Evolutionary conservation across 371 early-diverging fungal species (phyloP).

Genomic region (Sporodiniella umbellata): DNA sequence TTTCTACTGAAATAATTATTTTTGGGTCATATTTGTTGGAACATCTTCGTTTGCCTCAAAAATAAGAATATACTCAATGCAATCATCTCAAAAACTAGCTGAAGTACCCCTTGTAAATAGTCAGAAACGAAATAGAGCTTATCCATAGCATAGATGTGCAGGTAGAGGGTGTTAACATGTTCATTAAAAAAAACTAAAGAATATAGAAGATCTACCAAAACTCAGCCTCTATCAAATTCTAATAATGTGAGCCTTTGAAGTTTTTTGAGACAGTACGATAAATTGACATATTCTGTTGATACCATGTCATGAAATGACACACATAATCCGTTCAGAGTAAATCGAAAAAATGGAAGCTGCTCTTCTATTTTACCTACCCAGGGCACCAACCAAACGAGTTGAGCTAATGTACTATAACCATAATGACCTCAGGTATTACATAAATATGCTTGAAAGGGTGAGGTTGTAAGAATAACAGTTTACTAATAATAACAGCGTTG

Average conservation of each 20-base stretch:
- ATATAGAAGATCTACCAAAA: slow-evolving; percentile 1
- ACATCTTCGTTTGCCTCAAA: slow-evolving; percentile 13
- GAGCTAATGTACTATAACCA: slow-evolving; percentile 17
- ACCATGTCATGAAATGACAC: slow-evolving; percentile 2
- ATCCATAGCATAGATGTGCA: not conserved
- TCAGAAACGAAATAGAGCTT: slow-evolving; percentile 12
- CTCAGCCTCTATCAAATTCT: slow-evolving; percentile 71
- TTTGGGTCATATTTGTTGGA: slow-evolving; percentile 11
- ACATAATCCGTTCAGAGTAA: slow-evolving; percentile 20
- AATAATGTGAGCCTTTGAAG: slow-evolving; percentile 92
- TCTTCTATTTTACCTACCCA: slow-evolving; percentile 15
- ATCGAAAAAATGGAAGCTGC: slow-evolving; percentile 14
- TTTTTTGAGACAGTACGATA: slow-evolving; percentile 94
- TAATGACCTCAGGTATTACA: slow-evolving; percentile 6
- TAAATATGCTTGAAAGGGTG: slow-evolving; percentile 15
- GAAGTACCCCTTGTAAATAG: slow-evolving; percentile 14
- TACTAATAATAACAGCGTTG: too few species aligned
- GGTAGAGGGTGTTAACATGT: slow-evolving; percentile 5
- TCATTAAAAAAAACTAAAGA: slow-evolving; percentile 11
- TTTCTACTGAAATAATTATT: slow-evolving; percentile 8
- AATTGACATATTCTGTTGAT: slow-evolving; percentile 34
- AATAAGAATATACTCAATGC: slow-evolving; percentile 19
- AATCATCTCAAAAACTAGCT: slow-evolving; percentile 11
- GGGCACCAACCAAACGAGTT: not conserved
- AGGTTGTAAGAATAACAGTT: too few species aligned